A percentile compares a stretch with the other conserved stretches of the same genome.
Conservation (phyloP, 345 rosid species). For the Citrus unshiu region DNA sequence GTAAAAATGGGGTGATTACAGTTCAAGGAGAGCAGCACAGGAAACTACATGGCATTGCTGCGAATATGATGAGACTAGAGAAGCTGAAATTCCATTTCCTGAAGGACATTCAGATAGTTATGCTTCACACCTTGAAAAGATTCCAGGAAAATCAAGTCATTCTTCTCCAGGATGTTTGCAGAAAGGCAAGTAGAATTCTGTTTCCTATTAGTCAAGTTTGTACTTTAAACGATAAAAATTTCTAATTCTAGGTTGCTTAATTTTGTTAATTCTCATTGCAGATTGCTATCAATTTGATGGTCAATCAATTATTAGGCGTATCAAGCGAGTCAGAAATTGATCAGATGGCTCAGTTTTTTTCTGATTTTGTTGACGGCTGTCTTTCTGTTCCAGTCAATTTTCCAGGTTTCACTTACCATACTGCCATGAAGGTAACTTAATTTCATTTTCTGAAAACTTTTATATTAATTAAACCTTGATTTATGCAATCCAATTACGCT, state of each 20-base stretch:
- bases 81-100: constrained; percentile 68
- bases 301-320: constrained; percentile 69
- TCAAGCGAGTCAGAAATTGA: constrained; percentile 59
- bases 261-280: constrained; percentile 17
- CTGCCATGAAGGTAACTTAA: constrained; percentile 62
- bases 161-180: constrained; percentile 73
- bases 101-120: constrained; percentile 52
- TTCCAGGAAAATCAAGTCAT: constrained; percentile 48
- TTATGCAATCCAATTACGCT: background rate
- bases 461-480: background rate
- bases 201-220: background rate
- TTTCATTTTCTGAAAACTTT: background rate
- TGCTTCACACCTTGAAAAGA: constrained; percentile 41
- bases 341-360: constrained; percentile 72
- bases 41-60: constrained; percentile 74
- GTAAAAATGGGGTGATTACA: constrained; percentile 77
- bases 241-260: background rate
- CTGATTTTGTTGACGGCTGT: constrained; percentile 85
- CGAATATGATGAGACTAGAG: constrained; percentile 72
- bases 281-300: constrained; percentile 86
- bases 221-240: background rate
- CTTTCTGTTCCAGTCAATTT: constrained; percentile 76
- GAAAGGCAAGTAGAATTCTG: constrained; percentile 51
- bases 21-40: constrained; percentile 77
- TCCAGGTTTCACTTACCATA: constrained; percentile 72